These are phyloP conservation scores for Diplodia sapinea DNA, from an alignment of 2,329 filamentous ascomycete genomes.

Conservation along the genomic window DNA sequence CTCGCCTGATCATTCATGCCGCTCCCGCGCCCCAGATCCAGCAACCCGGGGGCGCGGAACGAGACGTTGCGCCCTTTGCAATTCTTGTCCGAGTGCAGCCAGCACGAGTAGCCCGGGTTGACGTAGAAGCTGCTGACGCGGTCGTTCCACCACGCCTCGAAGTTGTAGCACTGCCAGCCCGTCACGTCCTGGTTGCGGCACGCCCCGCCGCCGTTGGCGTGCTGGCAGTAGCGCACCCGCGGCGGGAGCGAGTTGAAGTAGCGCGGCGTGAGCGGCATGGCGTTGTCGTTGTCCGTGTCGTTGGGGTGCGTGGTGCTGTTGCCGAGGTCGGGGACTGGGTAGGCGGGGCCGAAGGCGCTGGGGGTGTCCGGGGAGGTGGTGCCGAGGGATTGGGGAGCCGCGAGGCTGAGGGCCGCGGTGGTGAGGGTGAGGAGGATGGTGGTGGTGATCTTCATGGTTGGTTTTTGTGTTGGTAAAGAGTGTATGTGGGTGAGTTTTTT, in stretches of 20 bases:
- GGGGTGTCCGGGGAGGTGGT: neutral
- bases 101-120: neutral
- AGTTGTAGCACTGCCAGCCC: neutral
- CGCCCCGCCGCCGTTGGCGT: neutral
- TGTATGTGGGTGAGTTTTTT: neutral
- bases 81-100: too few species aligned
- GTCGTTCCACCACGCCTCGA: neutral
- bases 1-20: slow-evolving; percentile 3
- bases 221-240: slow-evolving; percentile 6
- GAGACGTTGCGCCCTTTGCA: neutral
- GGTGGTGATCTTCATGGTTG: neutral
- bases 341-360: neutral
- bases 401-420: neutral
- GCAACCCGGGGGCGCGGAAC: neutral
- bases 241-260: neutral
- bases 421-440: neutral
- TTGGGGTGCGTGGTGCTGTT: too few species aligned
- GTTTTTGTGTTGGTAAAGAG: neutral
- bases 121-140: neutral
- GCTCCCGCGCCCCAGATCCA: neutral
- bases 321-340: neutral
- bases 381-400: neutral
- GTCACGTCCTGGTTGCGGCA: neutral
- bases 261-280: neutral
- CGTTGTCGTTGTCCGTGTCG: too few species aligned